Percentiles rank a stretch among this genome's conserved stretches.
phyloP scores from a whole-genome alignment of 345 rosid species.

The Dipteronia dyeriana region DNA sequence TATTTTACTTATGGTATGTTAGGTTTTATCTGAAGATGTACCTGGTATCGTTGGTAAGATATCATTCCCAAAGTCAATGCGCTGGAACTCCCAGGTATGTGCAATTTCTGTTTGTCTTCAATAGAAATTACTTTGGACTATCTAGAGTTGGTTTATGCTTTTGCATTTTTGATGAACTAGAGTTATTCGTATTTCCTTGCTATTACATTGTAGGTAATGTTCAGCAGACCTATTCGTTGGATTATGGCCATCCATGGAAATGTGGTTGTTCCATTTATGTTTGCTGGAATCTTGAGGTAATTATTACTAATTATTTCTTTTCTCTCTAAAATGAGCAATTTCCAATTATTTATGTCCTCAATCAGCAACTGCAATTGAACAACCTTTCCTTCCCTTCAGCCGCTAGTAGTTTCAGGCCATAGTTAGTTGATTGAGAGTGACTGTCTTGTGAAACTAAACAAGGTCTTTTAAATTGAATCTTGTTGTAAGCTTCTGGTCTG shows the following conservation, averaged over 20 bases:
- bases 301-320: constrained; percentile 22
- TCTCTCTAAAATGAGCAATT: background rate
- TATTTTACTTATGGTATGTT: constrained; percentile 15
- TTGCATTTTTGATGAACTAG: constrained; percentile 6
- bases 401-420: too few relatives aligned
- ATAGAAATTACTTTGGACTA: background rate
- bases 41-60: constrained; percentile 69
- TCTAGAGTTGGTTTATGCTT: background rate
- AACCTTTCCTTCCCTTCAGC: too few relatives aligned
- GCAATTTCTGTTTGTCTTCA: constrained; percentile 20
- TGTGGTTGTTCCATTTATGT: constrained; percentile 70
- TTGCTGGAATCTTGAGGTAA: constrained; percentile 87
- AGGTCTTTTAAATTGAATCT: too few relatives aligned
- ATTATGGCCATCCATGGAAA: constrained; percentile 91
- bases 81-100: constrained; percentile 89
- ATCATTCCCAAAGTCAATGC: constrained; percentile 94
- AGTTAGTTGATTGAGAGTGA: too few relatives aligned
- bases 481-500: too few relatives aligned
- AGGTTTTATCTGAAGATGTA: constrained; percentile 88
- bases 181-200: constrained; percentile 12
- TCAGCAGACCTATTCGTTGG: constrained; percentile 98
- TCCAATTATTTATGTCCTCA: too few relatives aligned
- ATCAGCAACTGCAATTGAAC: too few relatives aligned
- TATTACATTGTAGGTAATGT: constrained; percentile 58
- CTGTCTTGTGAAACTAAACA: too few relatives aligned